Base-by-base conservation (phyloP, 768 basidiomycete genomes). In the Pulveroboletus sp. region DNA sequence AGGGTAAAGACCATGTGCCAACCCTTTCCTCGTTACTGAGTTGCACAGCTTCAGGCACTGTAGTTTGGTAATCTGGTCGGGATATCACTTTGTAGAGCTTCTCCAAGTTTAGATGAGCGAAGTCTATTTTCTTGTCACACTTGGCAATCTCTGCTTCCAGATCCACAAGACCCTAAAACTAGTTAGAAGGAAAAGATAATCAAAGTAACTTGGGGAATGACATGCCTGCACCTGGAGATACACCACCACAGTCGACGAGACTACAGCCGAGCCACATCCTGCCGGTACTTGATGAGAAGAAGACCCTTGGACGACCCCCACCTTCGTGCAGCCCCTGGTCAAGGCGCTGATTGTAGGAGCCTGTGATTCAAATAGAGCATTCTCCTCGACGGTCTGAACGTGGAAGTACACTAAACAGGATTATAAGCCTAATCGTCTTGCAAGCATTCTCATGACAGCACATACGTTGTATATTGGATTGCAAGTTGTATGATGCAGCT, bases 101-200 rank as follows among this genome's bases (percentile, higher is more conserved):
- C 47, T 85, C 81, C 38, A 88, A 71, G 56, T 81, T 85, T 44
- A 88, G 55, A 46, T 76, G 73, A 2, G 81, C 83, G 9, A 93
- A 71, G 35, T 85, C 80, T 3, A 89, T 77, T 70, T 94, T 96
- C 80, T 96, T 97, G 63, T 91, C 82, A 53, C 86, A 84, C 69
- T 94, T 97, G 36, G 79, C 73, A 39, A 96, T 87, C 69, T 98
- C 95, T 2, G 79, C 81, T 40, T 91, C 85, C 6, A 95, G 71
- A 69, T 98, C 87, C 15, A 99, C 85, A 37, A 94, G 82, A 24
- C 94, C 93, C 93, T 96, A 57, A 14, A 43, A 10, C 40, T 15
- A 27, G 41, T 40, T 9, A 50, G 43, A 27, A 33, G 27, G 36
- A 3, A 35, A 36, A 3, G 28, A 32, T 9, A n/a, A 33, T 14